phyloP scores from a whole-genome alignment of 805 yeast genomes.

The Grigorovia transvaalensis region DNA sequence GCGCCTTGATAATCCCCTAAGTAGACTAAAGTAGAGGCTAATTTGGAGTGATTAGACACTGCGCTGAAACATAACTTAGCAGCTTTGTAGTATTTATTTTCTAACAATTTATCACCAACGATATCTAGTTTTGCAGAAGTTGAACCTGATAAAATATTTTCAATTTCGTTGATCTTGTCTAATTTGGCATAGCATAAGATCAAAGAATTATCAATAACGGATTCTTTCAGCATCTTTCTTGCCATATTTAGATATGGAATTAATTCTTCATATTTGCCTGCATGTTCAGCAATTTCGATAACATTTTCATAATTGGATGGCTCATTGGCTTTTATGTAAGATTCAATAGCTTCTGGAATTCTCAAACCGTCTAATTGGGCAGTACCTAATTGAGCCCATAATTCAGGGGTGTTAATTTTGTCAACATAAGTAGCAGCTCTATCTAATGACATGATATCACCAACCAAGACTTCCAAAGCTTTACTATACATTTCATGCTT shows the following conservation, averaged over 20 bases:
- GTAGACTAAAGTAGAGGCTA: conserved; percentile 93
- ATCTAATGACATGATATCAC: conserved; percentile 86
- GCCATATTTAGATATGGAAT: conserved; percentile 84
- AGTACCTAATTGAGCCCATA: conserved; percentile 92
- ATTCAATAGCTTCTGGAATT: conserved; percentile 80
- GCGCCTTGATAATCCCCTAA: conserved; percentile 90
- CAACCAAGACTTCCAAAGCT: conserved; percentile 86
- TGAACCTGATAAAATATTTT: conserved; percentile 69
- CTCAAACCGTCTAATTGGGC: conserved; percentile 93
- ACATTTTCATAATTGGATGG: conserved; percentile 85
- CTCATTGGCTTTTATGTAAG: conserved; percentile 86
- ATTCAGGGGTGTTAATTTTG: conserved; percentile 69
- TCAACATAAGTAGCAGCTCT: conserved; percentile 92
- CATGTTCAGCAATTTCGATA: conserved; percentile 89
- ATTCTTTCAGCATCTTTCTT: conserved; percentile 81
- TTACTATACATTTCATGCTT: conserved; percentile 66
- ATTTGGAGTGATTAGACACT: conserved; percentile 87
- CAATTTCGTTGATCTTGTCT: conserved; percentile 68
- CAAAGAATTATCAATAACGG: conserved; percentile 84
- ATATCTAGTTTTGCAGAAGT: conserved; percentile 88
- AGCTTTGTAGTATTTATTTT: conserved; percentile 74
- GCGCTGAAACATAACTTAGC: conserved; percentile 80
- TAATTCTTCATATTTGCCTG: conserved; percentile 92
- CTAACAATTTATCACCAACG: conserved; percentile 86
- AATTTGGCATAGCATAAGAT: conserved; percentile 78